phyloP scores from a whole-genome alignment of 441 rosid genomes.

The Gossypium trilobum region DNA sequence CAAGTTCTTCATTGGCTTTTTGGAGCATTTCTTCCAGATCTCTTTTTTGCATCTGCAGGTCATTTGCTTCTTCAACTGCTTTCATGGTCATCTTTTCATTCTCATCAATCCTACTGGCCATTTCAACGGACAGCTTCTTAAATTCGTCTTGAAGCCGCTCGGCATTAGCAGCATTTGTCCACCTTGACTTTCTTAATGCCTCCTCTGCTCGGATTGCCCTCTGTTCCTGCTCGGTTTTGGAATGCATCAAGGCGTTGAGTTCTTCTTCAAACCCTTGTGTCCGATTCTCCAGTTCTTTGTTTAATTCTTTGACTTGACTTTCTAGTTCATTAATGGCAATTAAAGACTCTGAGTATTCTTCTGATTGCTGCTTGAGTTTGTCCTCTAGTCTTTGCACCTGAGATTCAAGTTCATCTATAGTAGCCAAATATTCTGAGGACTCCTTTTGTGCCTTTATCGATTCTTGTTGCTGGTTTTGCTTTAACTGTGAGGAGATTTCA shows the following conservation, averaged over 20 bases:
- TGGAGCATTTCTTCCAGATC: slow-evolving; percentile 45
- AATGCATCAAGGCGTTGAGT: slow-evolving; percentile 36
- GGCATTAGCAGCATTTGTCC: slow-evolving; percentile 50
- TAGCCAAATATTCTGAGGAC: slow-evolving; percentile 29
- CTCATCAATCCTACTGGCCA: slow-evolving; percentile 48
- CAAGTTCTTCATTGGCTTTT: slow-evolving; percentile 33
- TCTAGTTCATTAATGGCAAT: slow-evolving; percentile 40
- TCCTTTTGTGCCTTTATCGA: slow-evolving; percentile 24
- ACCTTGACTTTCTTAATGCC: slow-evolving; percentile 42
- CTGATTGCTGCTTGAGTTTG: slow-evolving; percentile 41
- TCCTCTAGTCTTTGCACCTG: slow-evolving; percentile 52
- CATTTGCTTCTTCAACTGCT: slow-evolving; percentile 42
- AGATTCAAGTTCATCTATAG: slow-evolving; percentile 40
- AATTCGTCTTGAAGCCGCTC: slow-evolving; percentile 64
- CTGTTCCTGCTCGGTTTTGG: slow-evolving; percentile 51
- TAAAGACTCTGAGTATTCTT: slow-evolving; percentile 44
- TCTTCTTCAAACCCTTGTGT: slow-evolving; percentile 42
- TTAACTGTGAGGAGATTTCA: slow-evolving; percentile 25
- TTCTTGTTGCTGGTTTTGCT: slow-evolving; percentile 26
- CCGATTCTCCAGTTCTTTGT: slow-evolving; percentile 40
- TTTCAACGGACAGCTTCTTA: slow-evolving; percentile 51
- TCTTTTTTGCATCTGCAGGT: slow-evolving; percentile 36
- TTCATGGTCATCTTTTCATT: slow-evolving; percentile 35
- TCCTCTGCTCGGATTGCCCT: slow-evolving; percentile 62
- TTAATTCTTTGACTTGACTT: slow-evolving; percentile 38